Conservation (phyloP, 495 filamentous ascomycete species). For the Penicillium canariense region DNA sequence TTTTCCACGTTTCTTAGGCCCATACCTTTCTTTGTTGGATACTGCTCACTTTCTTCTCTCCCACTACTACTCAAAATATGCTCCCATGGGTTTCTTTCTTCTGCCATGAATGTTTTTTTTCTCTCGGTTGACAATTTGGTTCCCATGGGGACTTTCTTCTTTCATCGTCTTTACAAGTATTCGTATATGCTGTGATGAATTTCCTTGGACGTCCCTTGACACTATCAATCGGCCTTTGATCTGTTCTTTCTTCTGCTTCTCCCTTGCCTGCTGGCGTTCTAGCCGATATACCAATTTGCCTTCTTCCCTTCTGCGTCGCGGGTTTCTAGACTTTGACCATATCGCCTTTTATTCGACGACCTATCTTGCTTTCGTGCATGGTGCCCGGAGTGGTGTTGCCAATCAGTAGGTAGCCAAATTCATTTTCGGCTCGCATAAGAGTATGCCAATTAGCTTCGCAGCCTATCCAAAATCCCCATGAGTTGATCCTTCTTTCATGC, state of each 20-base stretch:
- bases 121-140: constrained; percentile 23
- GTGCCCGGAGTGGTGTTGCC: constrained; percentile 13
- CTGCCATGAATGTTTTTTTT: constrained; percentile 15
- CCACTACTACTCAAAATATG: constrained; percentile 12
- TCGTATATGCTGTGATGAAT: constrained; percentile 29
- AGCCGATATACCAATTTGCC: constrained; percentile 35
- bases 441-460: background rate
- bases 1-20: constrained; percentile 16
- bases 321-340: constrained; percentile 11
- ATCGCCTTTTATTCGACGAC: constrained; percentile 8
- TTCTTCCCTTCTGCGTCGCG: constrained; percentile 14
- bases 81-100: constrained; percentile 7
- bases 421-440: background rate
- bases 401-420: constrained; percentile 10
- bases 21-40: constrained; percentile 19
- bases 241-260: constrained; percentile 13
- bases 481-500: background rate
- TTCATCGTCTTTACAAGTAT: constrained; percentile 20
- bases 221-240: constrained; percentile 13
- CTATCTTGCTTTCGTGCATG: constrained; percentile 11
- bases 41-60: constrained; percentile 17
- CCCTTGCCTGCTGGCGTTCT: constrained; percentile 26
- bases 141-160: constrained; percentile 11
- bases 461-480: background rate
- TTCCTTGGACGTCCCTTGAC: constrained; percentile 19